These are phyloP conservation scores for Pseudocercospora fijiensis DNA, from an alignment of 2,329 filamentous ascomycete genomes.

Conservation along the genomic window DNA sequence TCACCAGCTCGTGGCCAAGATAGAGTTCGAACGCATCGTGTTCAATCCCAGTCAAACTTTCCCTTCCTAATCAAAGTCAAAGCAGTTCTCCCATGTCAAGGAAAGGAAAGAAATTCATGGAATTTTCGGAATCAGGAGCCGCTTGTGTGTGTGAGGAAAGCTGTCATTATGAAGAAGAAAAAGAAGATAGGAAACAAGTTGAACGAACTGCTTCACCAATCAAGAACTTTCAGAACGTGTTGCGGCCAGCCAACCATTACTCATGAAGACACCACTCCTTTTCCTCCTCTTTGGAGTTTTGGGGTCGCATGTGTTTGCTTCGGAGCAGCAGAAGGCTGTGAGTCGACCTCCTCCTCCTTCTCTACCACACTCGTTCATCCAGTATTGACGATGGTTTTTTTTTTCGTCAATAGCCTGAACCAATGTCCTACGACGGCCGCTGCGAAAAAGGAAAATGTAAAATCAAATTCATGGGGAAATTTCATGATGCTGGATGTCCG, in stretches of 20 bases:
- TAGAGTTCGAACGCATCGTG: background rate
- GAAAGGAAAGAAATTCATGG: background rate
- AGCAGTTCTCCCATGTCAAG: too few species aligned
- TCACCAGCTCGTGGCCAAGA: background rate
- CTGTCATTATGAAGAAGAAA: background rate
- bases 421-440: background rate
- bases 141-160: too few species aligned
- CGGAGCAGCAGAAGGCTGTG: background rate
- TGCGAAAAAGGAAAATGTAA: background rate
- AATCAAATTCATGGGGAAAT: background rate
- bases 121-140: background rate
- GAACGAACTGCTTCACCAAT: too few species aligned
- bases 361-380: too few species aligned
- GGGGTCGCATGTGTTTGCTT: background rate
- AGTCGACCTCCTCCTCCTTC: too few species aligned
- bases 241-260: too few species aligned
- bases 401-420: too few species aligned
- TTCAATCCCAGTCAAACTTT: background rate
- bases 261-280: slow-evolving; percentile 1
- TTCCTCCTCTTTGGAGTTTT: background rate
- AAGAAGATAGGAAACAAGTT: background rate
- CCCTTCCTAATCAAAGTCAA: background rate
- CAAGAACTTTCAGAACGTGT: too few species aligned
- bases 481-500: background rate
- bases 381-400: too few species aligned